phyloP scores from a whole-genome alignment of 108 stramenopile species.

The Ochromonas danica region DNA sequence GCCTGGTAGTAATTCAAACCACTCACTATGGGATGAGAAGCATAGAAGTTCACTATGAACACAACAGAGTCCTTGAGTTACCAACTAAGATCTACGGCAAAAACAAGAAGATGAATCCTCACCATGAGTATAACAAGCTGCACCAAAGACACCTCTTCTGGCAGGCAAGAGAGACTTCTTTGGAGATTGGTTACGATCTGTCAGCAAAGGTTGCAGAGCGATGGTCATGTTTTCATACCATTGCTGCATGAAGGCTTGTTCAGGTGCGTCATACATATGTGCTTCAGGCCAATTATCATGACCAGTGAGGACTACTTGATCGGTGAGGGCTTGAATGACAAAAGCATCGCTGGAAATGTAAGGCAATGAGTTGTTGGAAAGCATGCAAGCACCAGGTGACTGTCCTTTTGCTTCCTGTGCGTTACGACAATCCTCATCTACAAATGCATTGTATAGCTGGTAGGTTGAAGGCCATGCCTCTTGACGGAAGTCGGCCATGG shows the following conservation, averaged over 20 bases:
- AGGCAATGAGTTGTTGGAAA: constrained; percentile 27
- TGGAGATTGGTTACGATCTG: too few species aligned
- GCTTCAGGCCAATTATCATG: constrained; percentile 26
- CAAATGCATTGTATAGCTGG: constrained; percentile 23
- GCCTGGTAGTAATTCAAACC: constrained; percentile 21
- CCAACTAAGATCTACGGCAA: neutral
- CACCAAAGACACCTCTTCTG: constrained; percentile 8
- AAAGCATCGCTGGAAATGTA: constrained; percentile 7
- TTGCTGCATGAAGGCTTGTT: constrained; percentile 11
- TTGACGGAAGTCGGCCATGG: constrained; percentile 34
- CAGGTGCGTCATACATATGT: neutral
- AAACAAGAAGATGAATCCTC: neutral
- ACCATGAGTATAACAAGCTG: constrained; percentile 22
- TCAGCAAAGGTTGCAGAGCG: neutral
- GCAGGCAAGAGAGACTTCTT: too few species aligned
- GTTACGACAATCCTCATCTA: constrained; percentile 1
- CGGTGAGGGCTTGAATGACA: constrained; percentile 9
- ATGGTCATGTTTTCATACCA: constrained; percentile 31
- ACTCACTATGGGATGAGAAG: neutral
- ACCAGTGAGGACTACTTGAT: constrained; percentile 26
- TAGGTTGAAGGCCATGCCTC: constrained; percentile 23
- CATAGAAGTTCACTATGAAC: neutral
- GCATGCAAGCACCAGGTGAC: constrained; percentile 26
- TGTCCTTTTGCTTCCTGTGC: neutral
- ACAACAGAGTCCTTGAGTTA: neutral